Evolutionary conservation across 108 stramenopile species (phyloP).

Genomic region (Skeletonema grethae): DNA sequence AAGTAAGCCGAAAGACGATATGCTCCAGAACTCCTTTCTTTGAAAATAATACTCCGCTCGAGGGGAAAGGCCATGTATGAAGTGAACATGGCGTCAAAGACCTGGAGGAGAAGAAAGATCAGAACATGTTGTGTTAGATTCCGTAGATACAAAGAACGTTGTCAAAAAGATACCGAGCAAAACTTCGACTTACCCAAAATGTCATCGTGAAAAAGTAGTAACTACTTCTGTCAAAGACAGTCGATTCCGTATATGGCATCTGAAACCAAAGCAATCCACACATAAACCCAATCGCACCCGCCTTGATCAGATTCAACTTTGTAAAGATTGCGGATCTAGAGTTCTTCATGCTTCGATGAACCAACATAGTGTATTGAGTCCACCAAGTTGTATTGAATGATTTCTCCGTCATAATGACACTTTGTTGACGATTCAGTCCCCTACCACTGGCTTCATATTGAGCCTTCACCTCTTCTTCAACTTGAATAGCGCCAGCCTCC

Average conservation of each 20-base stretch:
- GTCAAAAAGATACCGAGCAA: not conserved
- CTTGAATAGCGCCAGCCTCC: constrained; percentile 49
- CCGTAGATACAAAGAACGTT: not conserved
- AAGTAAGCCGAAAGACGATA: constrained; percentile 80
- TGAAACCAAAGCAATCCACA: constrained; percentile 66
- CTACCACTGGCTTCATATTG: not conserved
- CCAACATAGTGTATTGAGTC: constrained; percentile 60
- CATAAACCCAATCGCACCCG: constrained; percentile 60
- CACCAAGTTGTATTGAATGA: constrained; percentile 63
- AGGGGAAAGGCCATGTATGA: constrained; percentile 73
- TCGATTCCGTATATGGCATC: constrained; percentile 57
- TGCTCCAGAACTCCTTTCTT: constrained; percentile 64
- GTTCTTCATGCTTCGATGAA: constrained; percentile 70
- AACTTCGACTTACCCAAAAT: constrained; percentile 46
- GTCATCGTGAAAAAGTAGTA: constrained; percentile 79
- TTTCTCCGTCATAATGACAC: constrained; percentile 14
- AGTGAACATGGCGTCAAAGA: constrained; percentile 75
- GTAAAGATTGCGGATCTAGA: constrained; percentile 72
- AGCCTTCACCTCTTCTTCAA: constrained; percentile 31
- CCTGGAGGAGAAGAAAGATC: constrained; percentile 6
- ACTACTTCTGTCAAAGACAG: constrained; percentile 53
- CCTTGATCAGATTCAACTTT: constrained; percentile 67
- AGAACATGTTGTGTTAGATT: not conserved
- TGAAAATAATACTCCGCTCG: constrained; percentile 68
- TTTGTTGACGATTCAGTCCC: constrained; percentile 8